These are phyloP conservation scores for Gynochthodes officinalis DNA, from an alignment of 257 asterid species.

Conservation along the genomic window DNA sequence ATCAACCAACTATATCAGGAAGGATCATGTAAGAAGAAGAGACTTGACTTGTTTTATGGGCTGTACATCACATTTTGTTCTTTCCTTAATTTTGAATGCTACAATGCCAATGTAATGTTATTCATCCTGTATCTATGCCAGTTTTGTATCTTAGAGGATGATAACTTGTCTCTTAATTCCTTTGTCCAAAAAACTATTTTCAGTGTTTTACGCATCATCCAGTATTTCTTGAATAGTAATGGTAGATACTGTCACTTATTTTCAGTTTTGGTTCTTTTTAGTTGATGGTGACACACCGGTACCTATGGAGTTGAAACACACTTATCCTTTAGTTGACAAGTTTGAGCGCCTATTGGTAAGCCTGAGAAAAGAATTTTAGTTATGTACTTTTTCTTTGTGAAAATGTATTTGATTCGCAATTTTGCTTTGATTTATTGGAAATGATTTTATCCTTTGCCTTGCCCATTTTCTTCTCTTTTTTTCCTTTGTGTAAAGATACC, in stretches of 20 bases:
- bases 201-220: background rate
- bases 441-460: background rate
- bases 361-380: constrained; percentile 18
- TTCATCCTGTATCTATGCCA: background rate
- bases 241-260: constrained; percentile 3
- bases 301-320: constrained; percentile 45
- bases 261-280: constrained; percentile 17
- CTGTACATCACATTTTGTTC: background rate
- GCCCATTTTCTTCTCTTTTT: background rate
- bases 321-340: constrained; percentile 53
- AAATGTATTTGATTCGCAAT: background rate
- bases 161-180: no score
- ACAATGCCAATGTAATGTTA: background rate
- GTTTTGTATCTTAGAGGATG: background rate
- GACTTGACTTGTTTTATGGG: background rate
- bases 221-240: no score
- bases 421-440: background rate
- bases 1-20: background rate
- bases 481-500: background rate
- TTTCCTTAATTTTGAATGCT: background rate
- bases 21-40: background rate
- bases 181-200: no score
- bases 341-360: constrained; percentile 88
- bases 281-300: constrained; percentile 25
- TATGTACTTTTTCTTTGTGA: constrained; percentile 5